A percentile compares a stretch with the other conserved stretches of the same genome.
Conservation (phyloP, 495 filamentous ascomycete genomes). For the Hypoxylon trugodes region DNA sequence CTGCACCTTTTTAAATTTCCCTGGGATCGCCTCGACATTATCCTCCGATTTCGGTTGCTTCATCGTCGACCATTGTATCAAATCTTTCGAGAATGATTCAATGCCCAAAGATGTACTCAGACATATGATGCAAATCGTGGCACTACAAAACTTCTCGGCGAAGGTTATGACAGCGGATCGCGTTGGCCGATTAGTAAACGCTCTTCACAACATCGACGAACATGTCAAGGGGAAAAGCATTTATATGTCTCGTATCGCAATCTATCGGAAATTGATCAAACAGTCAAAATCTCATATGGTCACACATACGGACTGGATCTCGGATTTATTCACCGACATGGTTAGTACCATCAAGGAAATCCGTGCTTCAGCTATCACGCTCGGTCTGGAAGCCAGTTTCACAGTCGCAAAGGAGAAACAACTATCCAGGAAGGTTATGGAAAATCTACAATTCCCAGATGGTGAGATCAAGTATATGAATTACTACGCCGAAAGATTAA, state of each 20-base stretch:
- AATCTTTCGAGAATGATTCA: slow-evolving; percentile 61
- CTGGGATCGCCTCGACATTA: slow-evolving; percentile 68
- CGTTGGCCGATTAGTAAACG: slow-evolving; percentile 69
- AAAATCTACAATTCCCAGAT: slow-evolving; percentile 66
- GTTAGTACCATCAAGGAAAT: slow-evolving; percentile 81
- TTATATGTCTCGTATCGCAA: slow-evolving; percentile 71
- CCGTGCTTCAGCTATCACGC: slow-evolving; percentile 72
- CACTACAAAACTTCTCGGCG: slow-evolving; percentile 76
- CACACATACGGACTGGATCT: slow-evolving; percentile 73
- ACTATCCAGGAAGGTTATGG: slow-evolving; percentile 68
- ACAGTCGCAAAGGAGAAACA: slow-evolving; percentile 69
- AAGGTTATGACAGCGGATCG: slow-evolving; percentile 77
- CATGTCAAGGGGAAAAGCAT: slow-evolving; percentile 80
- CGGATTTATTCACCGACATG: slow-evolving; percentile 81
- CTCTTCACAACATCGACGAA: slow-evolving; percentile 74
- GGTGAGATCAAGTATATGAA: slow-evolving; percentile 68
- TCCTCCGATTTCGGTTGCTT: slow-evolving; percentile 80
- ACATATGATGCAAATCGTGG: slow-evolving; percentile 79
- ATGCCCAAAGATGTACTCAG: slow-evolving; percentile 79
- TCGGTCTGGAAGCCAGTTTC: slow-evolving; percentile 73
- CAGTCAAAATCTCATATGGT: slow-evolving; percentile 75
- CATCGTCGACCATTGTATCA: slow-evolving; percentile 79
- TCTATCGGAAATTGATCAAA: slow-evolving; percentile 77
- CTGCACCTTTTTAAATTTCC: slow-evolving; percentile 73
- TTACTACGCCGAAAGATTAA: slow-evolving; percentile 71